Base-by-base conservation (phyloP, 176 grass and related monocot species). In the Juncus inflexus region DNA sequence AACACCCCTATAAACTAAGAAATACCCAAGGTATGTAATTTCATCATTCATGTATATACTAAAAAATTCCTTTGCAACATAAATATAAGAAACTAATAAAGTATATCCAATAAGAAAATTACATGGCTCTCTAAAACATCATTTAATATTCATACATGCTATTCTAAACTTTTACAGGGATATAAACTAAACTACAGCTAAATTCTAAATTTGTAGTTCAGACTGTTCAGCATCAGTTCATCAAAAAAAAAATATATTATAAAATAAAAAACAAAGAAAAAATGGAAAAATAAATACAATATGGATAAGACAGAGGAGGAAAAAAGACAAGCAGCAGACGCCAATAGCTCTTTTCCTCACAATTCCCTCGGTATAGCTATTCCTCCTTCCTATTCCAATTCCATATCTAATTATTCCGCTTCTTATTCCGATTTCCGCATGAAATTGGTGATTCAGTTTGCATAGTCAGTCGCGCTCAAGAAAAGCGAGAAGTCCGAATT, bases 231-330 rank as follows among this genome's bases (percentile, higher is more conserved):
- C 49, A 12, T 52, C 49, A 16, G 9, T n/a, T 59, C 52, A 70
- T 37, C 67, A 70, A 52, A 67, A 28, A 67, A 71, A 59, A 71
- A 47, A 47, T n/a, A n/a, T n/a, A n/a, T 6, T 47, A 47, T 9
- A 47, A 47, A 47, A 47, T 11, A 71, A 42, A 40, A 40, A 70
- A 58, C 54, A 12, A 63, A 63, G 40, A 40, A 8, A 45, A 64
- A 64, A 67, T 50, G 41, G 7, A 13, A 67, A 51, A 35, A 37
- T 7, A 35, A 59, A 47, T 71, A 58, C 4, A 60, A 11, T 60
- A 71, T 58, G 54, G 14, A 15, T 13, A 57, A 57, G 68, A 71
- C 54, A 59, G 15, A 70, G 6, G 9, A 71, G 28, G 67, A 2
- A 60, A 71, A 60, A 43, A 15, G 67, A 70, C 67, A 70, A 43